Conservation (phyloP, 306 rosid species). For the Arachis stenosperma region DNA sequence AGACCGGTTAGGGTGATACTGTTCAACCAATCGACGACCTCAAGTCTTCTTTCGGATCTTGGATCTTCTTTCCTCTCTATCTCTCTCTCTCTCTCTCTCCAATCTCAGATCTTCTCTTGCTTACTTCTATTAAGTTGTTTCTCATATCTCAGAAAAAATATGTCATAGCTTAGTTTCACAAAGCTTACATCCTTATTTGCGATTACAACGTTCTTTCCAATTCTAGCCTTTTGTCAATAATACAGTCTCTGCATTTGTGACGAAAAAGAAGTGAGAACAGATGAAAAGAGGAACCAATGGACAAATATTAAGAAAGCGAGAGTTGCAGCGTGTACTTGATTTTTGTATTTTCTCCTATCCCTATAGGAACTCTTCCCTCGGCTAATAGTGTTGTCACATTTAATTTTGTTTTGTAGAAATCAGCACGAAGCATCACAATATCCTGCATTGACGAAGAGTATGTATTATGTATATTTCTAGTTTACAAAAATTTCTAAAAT, state of each 20-base stretch:
- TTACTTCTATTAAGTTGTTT: too few species aligned
- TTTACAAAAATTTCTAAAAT: constrained; percentile 3
- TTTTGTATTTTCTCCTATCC: constrained; percentile 88
- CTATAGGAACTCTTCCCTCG: constrained; percentile 89
- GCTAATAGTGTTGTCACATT: constrained; percentile 65
- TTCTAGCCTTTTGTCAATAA: constrained; percentile 94
- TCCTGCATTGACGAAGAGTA: constrained; percentile 56
- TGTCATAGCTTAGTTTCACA: neutral
- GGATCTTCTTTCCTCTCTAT: too few species aligned
- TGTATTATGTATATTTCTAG: constrained; percentile 2
- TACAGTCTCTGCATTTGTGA: constrained; percentile 68
- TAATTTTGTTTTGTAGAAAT: constrained; percentile 74
- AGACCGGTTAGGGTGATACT: too few species aligned
- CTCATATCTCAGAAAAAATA: too few species aligned
- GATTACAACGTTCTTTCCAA: constrained; percentile 77
- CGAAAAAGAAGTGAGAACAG: constrained; percentile 34
- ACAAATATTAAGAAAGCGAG: constrained; percentile 20
- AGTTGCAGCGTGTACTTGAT: constrained; percentile 57
- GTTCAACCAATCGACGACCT: too few species aligned
- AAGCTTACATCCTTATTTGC: constrained; percentile 77
- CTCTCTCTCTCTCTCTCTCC: too few species aligned
- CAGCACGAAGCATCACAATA: constrained; percentile 96
- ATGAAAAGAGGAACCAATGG: constrained; percentile 26
- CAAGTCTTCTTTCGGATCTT: too few species aligned
- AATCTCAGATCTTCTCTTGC: too few species aligned